phyloP scores from a whole-genome alignment of 2,329 filamentous ascomycete species.

The Fusarium stilboides region DNA sequence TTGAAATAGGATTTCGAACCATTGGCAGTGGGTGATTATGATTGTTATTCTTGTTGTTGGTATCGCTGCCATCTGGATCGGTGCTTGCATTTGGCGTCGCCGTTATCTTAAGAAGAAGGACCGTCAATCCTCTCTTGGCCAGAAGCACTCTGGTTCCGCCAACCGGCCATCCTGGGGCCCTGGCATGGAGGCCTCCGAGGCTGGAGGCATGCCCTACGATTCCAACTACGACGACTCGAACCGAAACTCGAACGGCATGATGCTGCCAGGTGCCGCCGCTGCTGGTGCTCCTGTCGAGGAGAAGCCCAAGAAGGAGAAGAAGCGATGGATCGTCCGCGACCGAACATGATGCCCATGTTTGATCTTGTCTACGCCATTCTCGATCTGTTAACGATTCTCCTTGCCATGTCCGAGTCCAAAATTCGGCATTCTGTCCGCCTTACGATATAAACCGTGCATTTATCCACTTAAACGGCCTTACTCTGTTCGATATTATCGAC shows the following conservation, averaged over 20 bases:
- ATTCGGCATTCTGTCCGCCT: constrained; percentile 24
- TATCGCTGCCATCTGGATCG: constrained; percentile 76
- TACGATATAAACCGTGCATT: constrained; percentile 43
- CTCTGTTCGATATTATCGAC: constrained; percentile 30
- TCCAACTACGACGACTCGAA: constrained; percentile 49
- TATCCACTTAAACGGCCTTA: constrained; percentile 43
- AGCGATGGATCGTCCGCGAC: constrained; percentile 63
- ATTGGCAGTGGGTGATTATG: constrained; percentile 88
- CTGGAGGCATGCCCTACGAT: constrained; percentile 51
- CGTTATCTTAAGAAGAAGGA: constrained; percentile 81
- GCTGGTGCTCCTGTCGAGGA: constrained; percentile 34
- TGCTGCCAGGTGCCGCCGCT: constrained; percentile 41
- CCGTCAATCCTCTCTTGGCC: constrained; percentile 58
- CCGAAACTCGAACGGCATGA: constrained; percentile 46
- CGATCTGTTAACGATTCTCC: constrained; percentile 30
- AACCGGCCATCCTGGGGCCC: constrained; percentile 56
- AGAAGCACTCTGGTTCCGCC: constrained; percentile 59
- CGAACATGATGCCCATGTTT: constrained; percentile 56
- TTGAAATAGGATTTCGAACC: constrained; percentile 72
- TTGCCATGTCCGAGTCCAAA: constrained; percentile 26
- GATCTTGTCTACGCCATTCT: constrained; percentile 11
- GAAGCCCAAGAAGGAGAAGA: constrained; percentile 59
- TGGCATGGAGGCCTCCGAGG: constrained; percentile 45
- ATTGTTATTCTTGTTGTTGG: constrained; percentile 80
- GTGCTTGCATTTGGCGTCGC: constrained; percentile 79